Conservation (phyloP, 225 moss, liverwort and hornwort genomes). For the Ulota crispa region DNA sequence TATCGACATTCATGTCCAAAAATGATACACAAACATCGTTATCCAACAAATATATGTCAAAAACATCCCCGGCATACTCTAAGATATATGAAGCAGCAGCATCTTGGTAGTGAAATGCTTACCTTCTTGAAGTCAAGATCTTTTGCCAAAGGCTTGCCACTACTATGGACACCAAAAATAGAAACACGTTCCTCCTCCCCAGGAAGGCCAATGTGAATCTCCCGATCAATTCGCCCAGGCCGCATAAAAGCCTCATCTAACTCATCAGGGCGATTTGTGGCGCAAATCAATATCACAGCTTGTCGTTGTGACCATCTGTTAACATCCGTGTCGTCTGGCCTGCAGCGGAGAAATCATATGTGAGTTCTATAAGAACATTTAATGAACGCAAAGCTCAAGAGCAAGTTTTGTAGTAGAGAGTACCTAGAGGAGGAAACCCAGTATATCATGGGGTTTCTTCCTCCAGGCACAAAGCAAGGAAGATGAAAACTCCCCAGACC, state of each 20-base stretch:
- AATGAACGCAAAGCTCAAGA: background rate
- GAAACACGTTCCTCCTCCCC: conserved; percentile 84
- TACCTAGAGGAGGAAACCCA: background rate
- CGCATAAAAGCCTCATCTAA: conserved; percentile 86
- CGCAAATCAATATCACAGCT: conserved; percentile 93
- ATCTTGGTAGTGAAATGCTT: conserved; percentile 11
- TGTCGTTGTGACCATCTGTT: conserved; percentile 87
- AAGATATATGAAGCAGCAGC: background rate
- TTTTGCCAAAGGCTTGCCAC: conserved; percentile 83
- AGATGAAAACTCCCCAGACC: background rate
- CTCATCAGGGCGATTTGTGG: conserved; percentile 98
- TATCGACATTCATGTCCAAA: background rate
- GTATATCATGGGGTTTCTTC: background rate
- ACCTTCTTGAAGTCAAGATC: conserved; percentile 90
- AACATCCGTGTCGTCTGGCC: conserved; percentile 97
- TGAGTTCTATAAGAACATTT: conserved; percentile 8
- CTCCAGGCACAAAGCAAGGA: background rate
- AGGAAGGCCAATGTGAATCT: conserved; percentile 97
- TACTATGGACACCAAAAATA: conserved; percentile 94
- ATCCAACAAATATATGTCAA: background rate
- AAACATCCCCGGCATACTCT: conserved; percentile 11
- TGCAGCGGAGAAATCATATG: conserved; percentile 35
- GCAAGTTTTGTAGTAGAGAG: background rate
- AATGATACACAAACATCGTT: background rate
- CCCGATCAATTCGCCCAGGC: conserved; percentile 95